phyloP scores from a whole-genome alignment of 257 asterid species.

The Nicotiana paniculata region DNA sequence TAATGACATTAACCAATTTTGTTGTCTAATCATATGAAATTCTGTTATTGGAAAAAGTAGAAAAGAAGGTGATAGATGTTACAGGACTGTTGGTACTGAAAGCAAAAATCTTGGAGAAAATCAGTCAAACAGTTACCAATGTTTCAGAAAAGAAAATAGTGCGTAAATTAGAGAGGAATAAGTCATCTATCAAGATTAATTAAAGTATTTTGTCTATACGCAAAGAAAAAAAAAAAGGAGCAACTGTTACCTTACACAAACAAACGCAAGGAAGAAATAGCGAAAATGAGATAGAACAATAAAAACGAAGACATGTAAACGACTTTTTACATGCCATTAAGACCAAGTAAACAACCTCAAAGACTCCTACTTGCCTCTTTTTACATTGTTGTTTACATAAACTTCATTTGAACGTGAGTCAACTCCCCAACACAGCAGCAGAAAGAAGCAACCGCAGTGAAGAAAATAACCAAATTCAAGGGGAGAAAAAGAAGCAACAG shows the following conservation, averaged over 20 bases:
- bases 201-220: too few species aligned
- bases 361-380: neutral
- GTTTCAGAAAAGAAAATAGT: neutral
- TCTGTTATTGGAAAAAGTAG: too few species aligned
- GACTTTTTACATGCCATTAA: neutral
- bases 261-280: neutral
- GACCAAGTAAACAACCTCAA: neutral
- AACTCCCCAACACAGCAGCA: conserved; percentile 28
- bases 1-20: too few species aligned
- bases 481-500: conserved; percentile 23
- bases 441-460: conserved; percentile 13
- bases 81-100: neutral
- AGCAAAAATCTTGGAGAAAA: neutral
- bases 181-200: neutral
- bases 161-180: neutral
- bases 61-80: too few species aligned
- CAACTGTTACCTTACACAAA: too few species aligned
- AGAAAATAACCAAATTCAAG: conserved; percentile 29
- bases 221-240: too few species aligned
- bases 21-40: too few species aligned
- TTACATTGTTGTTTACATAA: neutral
- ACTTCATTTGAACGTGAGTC: conserved; percentile 34
- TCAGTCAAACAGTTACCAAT: neutral
- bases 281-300: neutral
- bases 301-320: conserved; percentile 13